phyloP scores from a whole-genome alignment of 225 moss, liverwort and hornwort genomes.

The Straminergon stramineum region DNA sequence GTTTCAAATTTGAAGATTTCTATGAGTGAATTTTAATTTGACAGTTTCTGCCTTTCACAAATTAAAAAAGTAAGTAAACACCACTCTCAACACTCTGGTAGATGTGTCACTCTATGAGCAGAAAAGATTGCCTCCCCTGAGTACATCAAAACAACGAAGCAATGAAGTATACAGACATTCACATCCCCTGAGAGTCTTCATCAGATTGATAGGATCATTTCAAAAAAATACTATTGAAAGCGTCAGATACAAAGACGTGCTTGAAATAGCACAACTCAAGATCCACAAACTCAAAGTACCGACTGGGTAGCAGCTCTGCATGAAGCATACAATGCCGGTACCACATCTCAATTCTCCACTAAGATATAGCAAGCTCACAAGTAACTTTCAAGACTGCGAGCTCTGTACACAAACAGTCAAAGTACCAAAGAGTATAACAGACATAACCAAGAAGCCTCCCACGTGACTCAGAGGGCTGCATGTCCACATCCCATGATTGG shows the following conservation, averaged over 20 bases:
- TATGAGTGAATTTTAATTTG: no score
- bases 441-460: background rate
- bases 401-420: background rate
- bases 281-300: background rate
- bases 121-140: background rate
- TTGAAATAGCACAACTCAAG: background rate
- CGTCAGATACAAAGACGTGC: background rate
- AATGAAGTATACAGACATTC: background rate
- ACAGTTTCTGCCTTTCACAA: background rate
- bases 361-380: background rate
- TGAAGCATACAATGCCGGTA: background rate
- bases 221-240: background rate
- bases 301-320: background rate
- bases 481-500: background rate
- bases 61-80: background rate
- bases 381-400: background rate
- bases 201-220: background rate
- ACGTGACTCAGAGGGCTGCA: background rate
- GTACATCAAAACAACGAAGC: background rate
- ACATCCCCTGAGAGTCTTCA: background rate
- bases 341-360: background rate
- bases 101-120: background rate
- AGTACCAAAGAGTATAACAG: background rate
- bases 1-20: background rate
- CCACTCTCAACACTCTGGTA: background rate